Base-by-base conservation (phyloP, 371 early-diverging fungal genomes). In the Thermomucor indicae-seudaticae region DNA sequence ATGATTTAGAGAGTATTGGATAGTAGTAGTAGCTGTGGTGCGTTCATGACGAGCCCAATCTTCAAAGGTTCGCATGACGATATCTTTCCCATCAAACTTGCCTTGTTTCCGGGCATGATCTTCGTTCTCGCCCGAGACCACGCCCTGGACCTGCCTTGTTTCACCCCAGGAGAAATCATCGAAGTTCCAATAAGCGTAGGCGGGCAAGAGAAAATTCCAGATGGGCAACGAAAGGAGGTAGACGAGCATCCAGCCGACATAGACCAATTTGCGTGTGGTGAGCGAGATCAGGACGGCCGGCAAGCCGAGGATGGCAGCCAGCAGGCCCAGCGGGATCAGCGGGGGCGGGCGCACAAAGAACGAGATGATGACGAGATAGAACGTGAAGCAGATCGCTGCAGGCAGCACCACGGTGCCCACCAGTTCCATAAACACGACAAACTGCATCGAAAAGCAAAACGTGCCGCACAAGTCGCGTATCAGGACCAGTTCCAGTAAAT, bases 161-260 rank as follows among this genome's bases (percentile, higher is more conserved):
- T 94, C 85, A 4, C 98, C 98, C 97, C 96, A 97, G 0, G 88
- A 86, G 58, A 97, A 95, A 56, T 97, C 95, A 63, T 97, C 97
- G 80, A 96, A 94, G 67, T 93, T 91, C 97, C 97, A 96, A 64
- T 86, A 96, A 16, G 96, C 91, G 64, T 97, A 97, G 0, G 90
- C 75, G 1, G 97, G 97, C 22, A 97, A 78, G 8, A 92, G 70
- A 63, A 91, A 86, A 60, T 93, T 93, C 95, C 96, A 97, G 17
- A 97, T 85, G 4, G 96, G 96, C 25, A 95, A 67, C 0, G 91
- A 86, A 28, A 85, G 35, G 12, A 97, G 74, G 59, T 96, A 97
- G 3, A 98, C 82, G 22, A 91, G 27, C 85, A 96, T 91, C 95
- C 95, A 97, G 16, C 83, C 82, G 14, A 94, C 74, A 60, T 95